Evolutionary conservation across 768 basidiomycete species (phyloP), one percentile per base, ranked within the genome.

Genomic region (Hygrocybe punicea): DNA sequence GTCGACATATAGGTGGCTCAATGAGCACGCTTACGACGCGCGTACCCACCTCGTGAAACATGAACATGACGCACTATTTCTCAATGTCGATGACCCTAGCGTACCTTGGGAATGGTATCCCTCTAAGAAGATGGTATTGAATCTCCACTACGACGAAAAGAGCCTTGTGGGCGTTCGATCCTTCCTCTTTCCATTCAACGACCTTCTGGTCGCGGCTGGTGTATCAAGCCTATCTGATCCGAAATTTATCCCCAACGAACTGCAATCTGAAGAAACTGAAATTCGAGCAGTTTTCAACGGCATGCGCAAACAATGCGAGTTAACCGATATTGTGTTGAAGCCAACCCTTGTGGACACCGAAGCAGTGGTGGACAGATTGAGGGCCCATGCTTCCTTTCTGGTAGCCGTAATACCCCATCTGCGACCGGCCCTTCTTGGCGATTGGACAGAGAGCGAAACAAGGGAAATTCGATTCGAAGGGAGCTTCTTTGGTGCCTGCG

Each of bases 51-150:
- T 73, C 2, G 50, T 68, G 23, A 34, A 60, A 7, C 60, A 63
- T 40, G 61, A 65, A 34, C 44, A 65, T n/a, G 61, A 68, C 17
- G 58, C 57, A 1, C 58, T 81, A 3, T 81, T 81, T 65, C 71
- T 83, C 55, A 83, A 83, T 46, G 74, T 82, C 35, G 66, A 76
- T 35, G 67, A 79, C 54, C 71, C 77, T 1, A 47, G 17, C 1
- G 75, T 73, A n/a, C 53, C 54, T 0, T 79, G 79, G 79, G 52
- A 56, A 16, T 82, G 78, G 76, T 66, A 70, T 36, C 63, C 66
- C 9, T 75, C 76, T 2, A 58, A 67, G 17, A 62, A 75, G 29
- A 67, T 83, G 40, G 70, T 77, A n/a, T 72, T 81, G 55, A 72
- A 71, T 44, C 64, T 67, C 17, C 49, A 66, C 69, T 65, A 67